These are phyloP conservation scores for Sclerotinia minor DNA, from an alignment of 2,329 filamentous ascomycete genomes.

Conservation along the genomic window DNA sequence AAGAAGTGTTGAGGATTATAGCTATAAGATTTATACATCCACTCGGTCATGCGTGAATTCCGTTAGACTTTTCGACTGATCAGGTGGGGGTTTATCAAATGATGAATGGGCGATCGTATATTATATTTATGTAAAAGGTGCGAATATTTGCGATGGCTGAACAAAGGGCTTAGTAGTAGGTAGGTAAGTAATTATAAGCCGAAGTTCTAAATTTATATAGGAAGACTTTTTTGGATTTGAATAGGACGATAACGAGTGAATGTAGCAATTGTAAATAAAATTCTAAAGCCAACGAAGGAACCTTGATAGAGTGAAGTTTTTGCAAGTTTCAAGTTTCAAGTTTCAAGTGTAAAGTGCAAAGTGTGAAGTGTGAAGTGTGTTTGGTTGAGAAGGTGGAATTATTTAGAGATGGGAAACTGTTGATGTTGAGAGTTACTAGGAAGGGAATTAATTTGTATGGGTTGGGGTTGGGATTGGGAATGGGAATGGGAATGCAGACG, in stretches of 20 bases:
- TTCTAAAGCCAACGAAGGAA: background rate
- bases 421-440: constrained; percentile 8
- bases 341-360: no score
- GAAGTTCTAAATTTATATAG: background rate
- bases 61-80: constrained; percentile 5
- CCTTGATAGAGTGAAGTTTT: background rate
- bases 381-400: background rate
- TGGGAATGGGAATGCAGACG: background rate
- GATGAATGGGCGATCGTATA: constrained; percentile 14
- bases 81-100: constrained; percentile 14
- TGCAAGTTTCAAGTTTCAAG: no score
- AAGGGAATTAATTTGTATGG: background rate
- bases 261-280: background rate
- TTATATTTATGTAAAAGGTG: constrained; percentile 25
- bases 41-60: constrained; percentile 13
- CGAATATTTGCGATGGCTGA: background rate
- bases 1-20: constrained; percentile 12
- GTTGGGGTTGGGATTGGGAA: constrained; percentile 15
- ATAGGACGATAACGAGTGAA: constrained; percentile 20
- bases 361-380: background rate
- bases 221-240: background rate
- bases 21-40: constrained; percentile 5
- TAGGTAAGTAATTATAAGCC: background rate
- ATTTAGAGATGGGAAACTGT: constrained; percentile 1
- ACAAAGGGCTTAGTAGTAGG: background rate